Base-by-base conservation (phyloP, 1,284 basidiomycete genomes). In the Ustilago nuda region DNA sequence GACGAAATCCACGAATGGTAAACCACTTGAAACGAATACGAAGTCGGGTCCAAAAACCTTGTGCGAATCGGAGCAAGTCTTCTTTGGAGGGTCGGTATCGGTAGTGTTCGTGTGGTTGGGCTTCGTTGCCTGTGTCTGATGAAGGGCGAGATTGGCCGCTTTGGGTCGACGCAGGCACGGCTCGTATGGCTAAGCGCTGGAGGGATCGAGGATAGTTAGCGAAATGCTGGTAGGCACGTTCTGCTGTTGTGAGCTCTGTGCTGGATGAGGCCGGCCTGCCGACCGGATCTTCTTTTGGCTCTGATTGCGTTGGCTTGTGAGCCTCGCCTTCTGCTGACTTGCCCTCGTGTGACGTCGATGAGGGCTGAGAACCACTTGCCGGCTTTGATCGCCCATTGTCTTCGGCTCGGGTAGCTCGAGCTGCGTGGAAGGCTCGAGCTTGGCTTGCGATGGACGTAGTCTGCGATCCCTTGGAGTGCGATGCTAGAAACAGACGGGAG, bases 11-110 rank as follows among this genome's bases (percentile, higher is more conserved):
- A 76, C 94, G 90, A 80, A 99, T 97, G 11, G 94, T 95, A 78
- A 96, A 93, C 97, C 97, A 99, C 85, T 95, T 95, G 88, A 98
- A 94, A n/a, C 94, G 91, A 76, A 99, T 94, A 15, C 92, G 90
- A 39, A 94, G 86, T 2, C 97, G 91, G 78, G 96, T 91, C 92
- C 94, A 96, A 86, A 95, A 95, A 8, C 92, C 91, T 52, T 90
- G 92, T 3, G 96, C 92, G 4, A 94, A 92, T 32, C 90, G 90
- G 43, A 99, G 89, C 65, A 98, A 91, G 81, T 98, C 94, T 41
- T 85, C 84, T 12, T 84, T 77, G 1, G 81, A 84, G 1, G 84
- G 82, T 39, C 79, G 52, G 6, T 65, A 55, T 7, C 62, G 62
- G 13, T 78, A 66, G 3, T 50, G 56, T n/a, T 64, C 64, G 45